Base-by-base conservation (phyloP, 352 stramenopile species). In the Globisporangium recalcitrans region DNA sequence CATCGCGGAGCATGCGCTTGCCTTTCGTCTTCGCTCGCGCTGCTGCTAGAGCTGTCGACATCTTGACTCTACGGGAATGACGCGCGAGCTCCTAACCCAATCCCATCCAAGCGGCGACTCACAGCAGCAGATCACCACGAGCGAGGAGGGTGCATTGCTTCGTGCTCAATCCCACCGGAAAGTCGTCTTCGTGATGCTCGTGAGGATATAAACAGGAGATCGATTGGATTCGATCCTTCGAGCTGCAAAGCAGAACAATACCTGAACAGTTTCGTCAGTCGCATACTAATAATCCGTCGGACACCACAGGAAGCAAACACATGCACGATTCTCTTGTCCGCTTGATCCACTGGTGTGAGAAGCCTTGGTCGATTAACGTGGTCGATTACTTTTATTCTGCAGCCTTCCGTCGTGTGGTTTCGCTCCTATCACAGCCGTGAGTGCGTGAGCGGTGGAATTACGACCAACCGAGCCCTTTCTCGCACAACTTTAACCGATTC, bases 21-120 rank as follows among this genome's bases (percentile, higher is more conserved):
- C 80, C 80, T 36, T 79, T 77, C 9, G 82, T 90, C 65, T 88
- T 88, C 16, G 80, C 77, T 4, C 75, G 73, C 9, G 78, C 82
- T 5, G 80, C 78, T n/a, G 72, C 73, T 10, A 90, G 22, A 27
- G 78, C 73, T 2, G 77, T 90, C 54, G 82, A 84, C 82, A 91
- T 91, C n/a, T 26, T 61, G 13, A 11, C 26, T 22, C 29, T 46
- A n/a, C n/a, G n/a, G n/a, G n/a, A n/a, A n/a, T n/a, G n/a, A n/a
- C n/a, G n/a, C 24, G 4, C 46, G 13, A 10, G 14, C 46, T 46
- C 21, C 10, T 52, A 13, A 7, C 22, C 2, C 31, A 11, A 1
- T 16, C 47, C 7, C 10, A 38, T 40, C 38, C 9, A 16, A 16
- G 2, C 19, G 38, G 8, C 7, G 16, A 6, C 38, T 46, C 4